Evolutionary conservation across 441 rosid genomes (phyloP).

Genomic region (Jatropha podagrica): DNA sequence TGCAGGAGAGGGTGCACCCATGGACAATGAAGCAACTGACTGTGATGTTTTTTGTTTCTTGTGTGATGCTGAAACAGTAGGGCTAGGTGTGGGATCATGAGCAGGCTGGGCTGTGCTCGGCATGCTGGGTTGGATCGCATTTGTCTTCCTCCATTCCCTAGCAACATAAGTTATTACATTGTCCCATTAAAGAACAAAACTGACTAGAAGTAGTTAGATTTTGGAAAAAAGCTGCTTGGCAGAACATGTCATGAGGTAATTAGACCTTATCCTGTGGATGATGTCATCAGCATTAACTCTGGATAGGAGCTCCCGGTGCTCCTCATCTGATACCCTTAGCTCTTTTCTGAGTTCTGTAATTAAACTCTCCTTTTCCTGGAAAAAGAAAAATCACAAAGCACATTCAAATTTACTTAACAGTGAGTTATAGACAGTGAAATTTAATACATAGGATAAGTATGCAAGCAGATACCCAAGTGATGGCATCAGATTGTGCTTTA

Average conservation of each 20-base stretch:
- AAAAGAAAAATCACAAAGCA: conserved; percentile 21
- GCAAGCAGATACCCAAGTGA: conserved; percentile 75
- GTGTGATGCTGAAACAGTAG: conserved; percentile 89
- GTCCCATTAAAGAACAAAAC: conserved; percentile 31
- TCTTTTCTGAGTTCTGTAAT: conserved; percentile 97
- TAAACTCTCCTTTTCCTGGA: conserved; percentile 93
- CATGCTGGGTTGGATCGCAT: conserved; percentile 68
- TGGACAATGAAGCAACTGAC: conserved; percentile 76
- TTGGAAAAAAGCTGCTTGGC: conserved; percentile 18
- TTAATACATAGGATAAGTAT: neutral
- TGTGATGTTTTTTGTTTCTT: conserved; percentile 93
- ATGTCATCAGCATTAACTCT: conserved; percentile 89
- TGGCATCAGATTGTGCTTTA: conserved; percentile 98
- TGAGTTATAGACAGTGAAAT: neutral
- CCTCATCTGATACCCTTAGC: conserved; percentile 96
- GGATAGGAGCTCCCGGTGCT: conserved; percentile 84
- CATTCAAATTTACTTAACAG: conserved; percentile 13
- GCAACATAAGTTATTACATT: conserved; percentile 30
- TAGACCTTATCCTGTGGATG: conserved; percentile 87
- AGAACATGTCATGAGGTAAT: conserved; percentile 19
- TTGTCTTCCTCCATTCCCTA: conserved; percentile 96
- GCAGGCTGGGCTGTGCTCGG: conserved; percentile 62
- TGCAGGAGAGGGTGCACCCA: conserved; percentile 84
- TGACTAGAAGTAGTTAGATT: conserved; percentile 23
- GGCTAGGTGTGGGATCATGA: conserved; percentile 77